phyloP scores from a whole-genome alignment of 148 eudicot genomes.

The Arbutus unedo region DNA sequence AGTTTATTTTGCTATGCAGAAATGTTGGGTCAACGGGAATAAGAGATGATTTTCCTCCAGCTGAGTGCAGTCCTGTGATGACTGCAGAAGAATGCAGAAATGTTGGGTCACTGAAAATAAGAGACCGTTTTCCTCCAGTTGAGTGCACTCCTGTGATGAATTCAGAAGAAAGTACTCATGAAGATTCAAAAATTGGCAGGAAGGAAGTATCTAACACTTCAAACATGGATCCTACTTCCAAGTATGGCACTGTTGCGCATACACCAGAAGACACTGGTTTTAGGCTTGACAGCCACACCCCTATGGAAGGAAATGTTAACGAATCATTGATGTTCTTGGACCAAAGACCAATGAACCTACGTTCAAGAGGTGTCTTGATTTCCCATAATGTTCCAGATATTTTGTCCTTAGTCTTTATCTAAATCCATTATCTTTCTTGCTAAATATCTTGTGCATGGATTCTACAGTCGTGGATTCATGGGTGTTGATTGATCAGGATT shows the following conservation, averaged over 20 bases:
- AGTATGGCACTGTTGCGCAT: conserved; percentile 23
- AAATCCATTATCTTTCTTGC: conserved; percentile 2
- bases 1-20: conserved; percentile 34
- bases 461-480: conserved; percentile 54
- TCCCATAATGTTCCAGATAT: neutral
- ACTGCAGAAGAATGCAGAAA: conserved; percentile 38
- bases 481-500: conserved; percentile 74
- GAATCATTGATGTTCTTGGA: conserved; percentile 36
- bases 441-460: conserved; percentile 9
- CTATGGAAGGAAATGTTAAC: conserved; percentile 42
- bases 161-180: conserved; percentile 57
- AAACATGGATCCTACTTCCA: conserved; percentile 35
- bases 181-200: conserved; percentile 42
- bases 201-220: conserved; percentile 32
- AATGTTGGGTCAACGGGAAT: conserved; percentile 33
- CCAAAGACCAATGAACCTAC: conserved; percentile 35
- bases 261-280: conserved; percentile 44
- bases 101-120: neutral
- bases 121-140: conserved; percentile 34
- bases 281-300: conserved; percentile 28
- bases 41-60: conserved; percentile 34
- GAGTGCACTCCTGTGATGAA: conserved; percentile 32
- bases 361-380: conserved; percentile 47
- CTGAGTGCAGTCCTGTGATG: conserved; percentile 33
- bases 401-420: neutral